Base-by-base conservation (phyloP, 306 rosid species). In the Cicer judaicum region DNA sequence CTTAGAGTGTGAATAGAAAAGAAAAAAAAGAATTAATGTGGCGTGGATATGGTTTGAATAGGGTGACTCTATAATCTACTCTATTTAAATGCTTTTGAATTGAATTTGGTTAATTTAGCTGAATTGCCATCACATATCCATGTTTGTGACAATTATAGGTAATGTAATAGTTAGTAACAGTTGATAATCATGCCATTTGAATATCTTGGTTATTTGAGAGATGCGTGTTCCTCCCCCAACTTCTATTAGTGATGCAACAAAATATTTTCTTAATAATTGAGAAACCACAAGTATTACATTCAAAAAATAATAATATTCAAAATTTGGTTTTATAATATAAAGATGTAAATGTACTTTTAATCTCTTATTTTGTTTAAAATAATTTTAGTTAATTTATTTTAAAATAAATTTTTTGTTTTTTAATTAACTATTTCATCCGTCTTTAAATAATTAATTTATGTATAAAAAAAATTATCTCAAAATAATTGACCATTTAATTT, bases 161-260 rank as follows among this genome's bases (percentile, higher is more conserved):
- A 12, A 42, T 40, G 7, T 29, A 29, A 29, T 29, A 3, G 36
- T 5, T 42, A 16, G 10, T 5, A 14, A 13, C 8, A 47, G 70
- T 47, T 73, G 69, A 47, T 44, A 73, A 39, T 2, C 70, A 56
- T 60, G 64, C 47, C 47, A 5, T 68, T 50, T 78, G 38, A 40
- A 18, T 71, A 18, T 64, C 74, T 76, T 65, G 42, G 38, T 65
- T n/a, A 24, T 13, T 13, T 39, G 0, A 44, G 34, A 65, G 55
- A 49, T 48, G 79, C 65, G 7, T 79, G 83, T 3, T 56, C 63
- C 66, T n/a, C 74, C 67, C 67, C 41, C 79, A 74, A 29, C 54
- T 39, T 67, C 50, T 3, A 34, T 42, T 65, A 19, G 36, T 55
- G 61, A 79, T 79, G 73, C 13, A 67, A 80, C 47, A 5, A 57